Evolutionary conservation across 2,329 filamentous ascomycete species (phyloP).

Genomic region (Torrubiellomyces zombiae): DNA sequence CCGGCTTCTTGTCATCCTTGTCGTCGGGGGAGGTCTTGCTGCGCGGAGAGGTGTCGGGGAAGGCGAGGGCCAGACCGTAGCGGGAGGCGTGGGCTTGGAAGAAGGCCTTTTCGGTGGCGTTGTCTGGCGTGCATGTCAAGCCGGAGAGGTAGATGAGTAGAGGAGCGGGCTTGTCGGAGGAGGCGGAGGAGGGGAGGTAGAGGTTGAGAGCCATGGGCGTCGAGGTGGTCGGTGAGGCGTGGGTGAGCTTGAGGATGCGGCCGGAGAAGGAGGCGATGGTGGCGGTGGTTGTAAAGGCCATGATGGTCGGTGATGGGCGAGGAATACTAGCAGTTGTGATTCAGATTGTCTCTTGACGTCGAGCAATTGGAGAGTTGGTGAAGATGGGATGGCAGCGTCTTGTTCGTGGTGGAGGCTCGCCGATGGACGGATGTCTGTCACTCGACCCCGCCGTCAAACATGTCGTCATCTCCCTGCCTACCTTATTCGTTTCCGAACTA

Average conservation of each 20-base stretch:
- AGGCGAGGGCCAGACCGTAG: slow-evolving; percentile 79
- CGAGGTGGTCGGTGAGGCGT: slow-evolving; percentile 60
- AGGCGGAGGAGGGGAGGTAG: slow-evolving; percentile 65
- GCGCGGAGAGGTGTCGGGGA: slow-evolving; percentile 86
- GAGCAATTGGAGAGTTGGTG: background rate
- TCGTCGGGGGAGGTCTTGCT: slow-evolving; percentile 60
- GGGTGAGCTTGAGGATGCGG: slow-evolving; percentile 84
- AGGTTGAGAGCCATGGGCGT: slow-evolving; percentile 90
- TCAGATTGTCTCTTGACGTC: too few species aligned
- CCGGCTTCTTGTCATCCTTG: too few species aligned
- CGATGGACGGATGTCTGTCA: too few species aligned
- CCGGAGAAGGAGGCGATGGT: slow-evolving; percentile 87
- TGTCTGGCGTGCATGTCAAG: slow-evolving; percentile 86
- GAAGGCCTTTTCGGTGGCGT: slow-evolving; percentile 71
- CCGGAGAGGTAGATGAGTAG: slow-evolving; percentile 88
- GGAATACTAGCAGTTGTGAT: too few species aligned
- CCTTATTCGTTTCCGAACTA: too few species aligned
- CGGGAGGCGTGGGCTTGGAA: slow-evolving; percentile 69
- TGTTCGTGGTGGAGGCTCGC: too few species aligned
- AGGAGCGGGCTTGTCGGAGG: slow-evolving; percentile 41
- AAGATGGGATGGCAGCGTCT: background rate
- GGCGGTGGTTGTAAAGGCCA: slow-evolving; percentile 79
- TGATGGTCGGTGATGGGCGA: slow-evolving; percentile 24
- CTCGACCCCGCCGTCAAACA: too few species aligned
- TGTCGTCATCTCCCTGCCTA: too few species aligned